Evolutionary conservation across 2,329 filamentous ascomycete species (phyloP).

Genomic region (Diaporthe caulivora): DNA sequence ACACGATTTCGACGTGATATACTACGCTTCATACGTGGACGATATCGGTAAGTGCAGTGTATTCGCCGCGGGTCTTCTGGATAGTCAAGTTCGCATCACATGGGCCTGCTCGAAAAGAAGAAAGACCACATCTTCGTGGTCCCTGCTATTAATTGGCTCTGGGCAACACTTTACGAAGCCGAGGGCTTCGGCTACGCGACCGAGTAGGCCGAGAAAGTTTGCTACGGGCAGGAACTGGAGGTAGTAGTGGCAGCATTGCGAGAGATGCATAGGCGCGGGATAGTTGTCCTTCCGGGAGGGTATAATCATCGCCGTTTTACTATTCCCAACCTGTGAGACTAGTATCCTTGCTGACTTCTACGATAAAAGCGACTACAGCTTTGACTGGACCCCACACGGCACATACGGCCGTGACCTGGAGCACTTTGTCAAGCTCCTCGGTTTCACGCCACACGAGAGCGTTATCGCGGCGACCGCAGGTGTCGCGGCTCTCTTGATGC

Average conservation of each 20-base stretch:
- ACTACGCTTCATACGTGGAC: too few species aligned
- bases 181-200: conserved; percentile 55
- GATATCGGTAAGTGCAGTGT: too few species aligned
- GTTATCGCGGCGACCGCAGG: conserved; percentile 57
- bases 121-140: conserved; percentile 53
- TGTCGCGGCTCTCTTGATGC: conserved; percentile 56
- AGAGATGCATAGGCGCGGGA: conserved; percentile 60
- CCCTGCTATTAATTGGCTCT: conserved; percentile 58
- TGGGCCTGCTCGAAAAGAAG: conserved; percentile 56
- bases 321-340: too few species aligned
- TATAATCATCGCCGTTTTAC: too few species aligned
- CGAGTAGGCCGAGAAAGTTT: conserved; percentile 55
- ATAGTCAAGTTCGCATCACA: conserved; percentile 12
- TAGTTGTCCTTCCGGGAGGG: conserved; percentile 59
- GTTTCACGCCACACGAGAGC: conserved; percentile 57
- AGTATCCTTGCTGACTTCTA: too few species aligned
- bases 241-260: conserved; percentile 52
- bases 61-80: too few species aligned
- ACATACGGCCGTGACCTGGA: conserved; percentile 61
- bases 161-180: conserved; percentile 47
- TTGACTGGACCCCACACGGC: conserved; percentile 61
- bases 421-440: conserved; percentile 59
- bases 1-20: too few species aligned
- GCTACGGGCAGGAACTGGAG: conserved; percentile 57
- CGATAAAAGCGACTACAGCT: conserved; percentile 54